Percentiles rank a stretch among this genome's conserved stretches.
These are phyloP conservation scores for Penstemon barbatus DNA, from an alignment of 257 asterid genomes.

Conservation along the genomic window DNA sequence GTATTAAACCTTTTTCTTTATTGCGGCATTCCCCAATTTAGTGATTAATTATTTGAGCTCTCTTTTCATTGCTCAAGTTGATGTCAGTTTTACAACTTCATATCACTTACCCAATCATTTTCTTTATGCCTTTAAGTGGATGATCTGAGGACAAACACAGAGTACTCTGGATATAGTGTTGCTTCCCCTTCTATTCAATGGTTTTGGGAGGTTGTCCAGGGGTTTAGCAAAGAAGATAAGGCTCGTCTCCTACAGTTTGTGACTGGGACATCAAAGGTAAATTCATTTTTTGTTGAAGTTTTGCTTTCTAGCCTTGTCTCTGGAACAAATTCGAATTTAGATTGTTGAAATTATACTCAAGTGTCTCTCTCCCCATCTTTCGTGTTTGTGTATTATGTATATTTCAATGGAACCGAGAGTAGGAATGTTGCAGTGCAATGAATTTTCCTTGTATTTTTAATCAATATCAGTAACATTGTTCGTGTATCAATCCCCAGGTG, in stretches of 20 bases:
- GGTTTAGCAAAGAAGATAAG: conserved; percentile 89
- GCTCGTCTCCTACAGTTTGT: conserved; percentile 95
- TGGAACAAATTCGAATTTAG: background rate
- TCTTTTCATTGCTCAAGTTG: background rate
- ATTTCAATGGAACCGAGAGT: background rate
- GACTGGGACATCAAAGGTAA: conserved; percentile 95
- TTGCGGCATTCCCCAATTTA: too few species aligned
- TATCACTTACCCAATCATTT: background rate
- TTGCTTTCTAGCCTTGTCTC: background rate
- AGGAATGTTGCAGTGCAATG: background rate
- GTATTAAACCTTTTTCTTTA: conserved; percentile 26
- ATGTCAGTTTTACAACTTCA: background rate
- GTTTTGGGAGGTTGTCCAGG: conserved; percentile 98
- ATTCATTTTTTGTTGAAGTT: conserved; percentile 12
- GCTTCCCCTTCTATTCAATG: conserved; percentile 89
- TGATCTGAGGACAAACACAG: conserved; percentile 90
- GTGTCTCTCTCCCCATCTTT: background rate
- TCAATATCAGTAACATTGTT: conserved; percentile 6
- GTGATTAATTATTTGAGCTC: too few species aligned
- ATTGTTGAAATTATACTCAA: background rate
- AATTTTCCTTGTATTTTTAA: background rate
- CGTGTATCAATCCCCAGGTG: conserved; percentile 48
- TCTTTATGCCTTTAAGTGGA: conserved; percentile 60
- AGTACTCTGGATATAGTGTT: conserved; percentile 80
- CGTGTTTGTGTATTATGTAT: background rate